Evolutionary conservation across 164 flowering plant genomes (phyloP).

Genomic region (Umbellularia californica): DNA sequence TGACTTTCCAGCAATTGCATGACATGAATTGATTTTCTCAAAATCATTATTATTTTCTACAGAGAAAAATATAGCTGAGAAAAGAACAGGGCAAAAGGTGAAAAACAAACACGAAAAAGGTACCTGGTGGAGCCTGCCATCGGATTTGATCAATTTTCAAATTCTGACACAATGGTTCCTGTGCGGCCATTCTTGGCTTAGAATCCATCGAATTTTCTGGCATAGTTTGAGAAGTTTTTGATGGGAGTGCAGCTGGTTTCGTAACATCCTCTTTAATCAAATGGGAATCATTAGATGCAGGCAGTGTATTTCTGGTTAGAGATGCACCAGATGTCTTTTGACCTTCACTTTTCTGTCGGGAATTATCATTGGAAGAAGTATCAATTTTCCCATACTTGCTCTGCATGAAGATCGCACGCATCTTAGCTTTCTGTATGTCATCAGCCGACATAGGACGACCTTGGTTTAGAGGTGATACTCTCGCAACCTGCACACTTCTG

Average conservation of each 20-base stretch:
- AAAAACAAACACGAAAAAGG: constrained; percentile 11
- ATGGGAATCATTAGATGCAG: constrained; percentile 25
- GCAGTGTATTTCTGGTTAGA: constrained; percentile 17
- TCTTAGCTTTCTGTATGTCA: constrained; percentile 95
- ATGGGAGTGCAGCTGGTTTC: constrained; percentile 21
- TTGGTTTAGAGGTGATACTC: constrained; percentile 42
- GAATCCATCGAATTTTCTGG: constrained; percentile 15
- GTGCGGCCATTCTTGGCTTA: constrained; percentile 23
- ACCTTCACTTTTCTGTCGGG: constrained; percentile 27
- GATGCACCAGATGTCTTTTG: constrained; percentile 21
- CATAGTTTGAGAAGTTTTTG: constrained; percentile 15
- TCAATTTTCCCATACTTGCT: constrained; percentile 60
- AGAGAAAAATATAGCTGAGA: constrained; percentile 5
- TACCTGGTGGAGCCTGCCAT: constrained; percentile 94
- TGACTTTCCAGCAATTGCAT: background rate
- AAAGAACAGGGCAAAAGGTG: constrained; percentile 7
- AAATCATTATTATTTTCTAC: constrained; percentile 7
- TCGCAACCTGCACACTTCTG: constrained; percentile 47
- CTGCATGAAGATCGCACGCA: constrained; percentile 84
- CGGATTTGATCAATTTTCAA: constrained; percentile 54
- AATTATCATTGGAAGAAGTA: constrained; percentile 6
- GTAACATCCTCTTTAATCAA: constrained; percentile 39
- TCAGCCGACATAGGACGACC: constrained; percentile 94
- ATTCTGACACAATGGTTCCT: constrained; percentile 40
- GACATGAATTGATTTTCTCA: background rate